phyloP scores from a whole-genome alignment of 345 rosid genomes.

The Nephelium lappaceum region DNA sequence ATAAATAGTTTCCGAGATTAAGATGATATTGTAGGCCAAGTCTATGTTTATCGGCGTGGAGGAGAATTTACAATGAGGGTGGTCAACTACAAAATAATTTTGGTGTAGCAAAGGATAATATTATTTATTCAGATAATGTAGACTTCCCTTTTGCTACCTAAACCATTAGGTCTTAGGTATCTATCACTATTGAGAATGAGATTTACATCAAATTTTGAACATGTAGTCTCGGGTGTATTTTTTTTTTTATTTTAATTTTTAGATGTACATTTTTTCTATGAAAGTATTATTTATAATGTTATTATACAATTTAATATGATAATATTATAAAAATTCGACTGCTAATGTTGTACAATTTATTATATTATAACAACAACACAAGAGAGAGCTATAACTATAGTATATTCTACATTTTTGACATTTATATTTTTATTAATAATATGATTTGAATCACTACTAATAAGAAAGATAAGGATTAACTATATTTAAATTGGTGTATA shows the following conservation, averaged over 20 bases:
- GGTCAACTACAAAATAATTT: neutral
- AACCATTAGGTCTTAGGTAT: conserved; percentile 17
- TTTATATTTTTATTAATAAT: too few species aligned
- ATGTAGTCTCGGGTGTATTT: neutral
- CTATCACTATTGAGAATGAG: neutral
- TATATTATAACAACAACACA: too few species aligned
- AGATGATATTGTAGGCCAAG: conserved; percentile 15
- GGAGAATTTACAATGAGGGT: neutral
- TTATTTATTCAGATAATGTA: conserved; percentile 20
- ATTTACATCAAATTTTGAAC: neutral
- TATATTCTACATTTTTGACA: too few species aligned
- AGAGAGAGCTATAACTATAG: too few species aligned
- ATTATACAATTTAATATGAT: neutral
- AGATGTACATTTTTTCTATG: too few species aligned
- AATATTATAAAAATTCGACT: too few species aligned
- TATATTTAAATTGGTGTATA: too few species aligned
- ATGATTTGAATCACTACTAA: too few species aligned
- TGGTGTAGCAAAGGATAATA: conserved; percentile 22
- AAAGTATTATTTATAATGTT: neutral
- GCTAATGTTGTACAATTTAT: too few species aligned
- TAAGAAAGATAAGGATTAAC: too few species aligned
- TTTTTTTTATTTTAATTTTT: too few species aligned
- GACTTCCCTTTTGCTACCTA: conserved; percentile 12
- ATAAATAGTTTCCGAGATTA: neutral
- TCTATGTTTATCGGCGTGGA: conserved; percentile 19